These are phyloP conservation scores for Fonsecaea monophora DNA, from an alignment of 2,329 filamentous ascomycete species.

Conservation along the genomic window DNA sequence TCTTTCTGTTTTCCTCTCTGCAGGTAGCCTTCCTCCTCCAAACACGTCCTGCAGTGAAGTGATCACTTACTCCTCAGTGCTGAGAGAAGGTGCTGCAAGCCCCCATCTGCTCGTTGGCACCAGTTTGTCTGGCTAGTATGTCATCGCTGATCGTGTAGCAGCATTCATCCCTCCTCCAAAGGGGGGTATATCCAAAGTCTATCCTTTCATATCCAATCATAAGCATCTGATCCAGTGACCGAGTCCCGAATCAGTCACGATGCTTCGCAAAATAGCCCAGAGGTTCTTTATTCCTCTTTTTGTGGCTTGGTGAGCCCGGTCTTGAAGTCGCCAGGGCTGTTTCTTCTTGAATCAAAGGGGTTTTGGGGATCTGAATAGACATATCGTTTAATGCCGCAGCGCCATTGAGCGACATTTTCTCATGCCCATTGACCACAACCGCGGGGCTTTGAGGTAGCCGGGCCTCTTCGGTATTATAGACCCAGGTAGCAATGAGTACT, in stretches of 20 bases:
- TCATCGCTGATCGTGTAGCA: slow-evolving; percentile 9
- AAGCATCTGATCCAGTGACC: slow-evolving; percentile 31
- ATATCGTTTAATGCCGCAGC: slow-evolving; percentile 53
- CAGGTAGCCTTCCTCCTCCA: slow-evolving; percentile 1
- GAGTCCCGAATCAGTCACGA: slow-evolving; percentile 39
- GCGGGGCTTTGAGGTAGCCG: slow-evolving; percentile 63
- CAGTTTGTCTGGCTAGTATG: neutral
- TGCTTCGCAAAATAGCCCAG: slow-evolving; percentile 50
- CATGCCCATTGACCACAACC: slow-evolving; percentile 69
- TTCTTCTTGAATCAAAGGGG: slow-evolving; percentile 56
- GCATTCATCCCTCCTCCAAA: slow-evolving; percentile 4
- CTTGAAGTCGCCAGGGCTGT: slow-evolving; percentile 58
- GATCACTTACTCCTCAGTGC: neutral
- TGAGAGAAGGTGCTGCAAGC: neutral
- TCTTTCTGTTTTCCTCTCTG: neutral
- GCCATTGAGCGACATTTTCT: slow-evolving; percentile 71
- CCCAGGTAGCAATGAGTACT: slow-evolving; percentile 81
- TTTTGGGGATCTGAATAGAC: slow-evolving; percentile 54
- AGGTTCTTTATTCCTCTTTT: slow-evolving; percentile 46
- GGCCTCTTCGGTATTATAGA: slow-evolving; percentile 72
- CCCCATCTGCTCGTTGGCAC: neutral
- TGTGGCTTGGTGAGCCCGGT: slow-evolving; percentile 54
- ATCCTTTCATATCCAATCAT: slow-evolving; percentile 30
- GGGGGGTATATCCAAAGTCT: slow-evolving; percentile 22
- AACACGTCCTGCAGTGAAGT: neutral